phyloP scores from a whole-genome alignment of 1,284 basidiomycete genomes.

The Porodaedalea pini region DNA sequence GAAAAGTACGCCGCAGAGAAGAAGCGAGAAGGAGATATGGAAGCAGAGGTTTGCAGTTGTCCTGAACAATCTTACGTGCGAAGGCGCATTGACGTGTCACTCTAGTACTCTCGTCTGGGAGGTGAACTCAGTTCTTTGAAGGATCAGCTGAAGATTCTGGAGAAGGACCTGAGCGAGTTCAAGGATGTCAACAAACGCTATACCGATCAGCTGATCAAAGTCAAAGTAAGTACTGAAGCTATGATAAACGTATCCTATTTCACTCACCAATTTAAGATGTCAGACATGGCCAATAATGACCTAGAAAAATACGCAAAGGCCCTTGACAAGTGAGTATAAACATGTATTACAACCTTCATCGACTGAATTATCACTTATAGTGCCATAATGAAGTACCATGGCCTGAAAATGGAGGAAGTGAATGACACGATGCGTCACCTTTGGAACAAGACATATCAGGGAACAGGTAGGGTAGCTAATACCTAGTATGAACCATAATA shows the following conservation, averaged over 20 bases:
- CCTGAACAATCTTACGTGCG: slow-evolving; percentile 10
- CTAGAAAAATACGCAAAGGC: slow-evolving; percentile 97
- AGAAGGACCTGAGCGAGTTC: slow-evolving; percentile 82
- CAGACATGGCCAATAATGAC: slow-evolving; percentile 92
- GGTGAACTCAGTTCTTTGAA: slow-evolving; percentile 81
- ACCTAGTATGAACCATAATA: background rate
- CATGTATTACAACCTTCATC: background rate
- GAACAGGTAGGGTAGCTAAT: slow-evolving; percentile 67
- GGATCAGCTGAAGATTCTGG: slow-evolving; percentile 63
- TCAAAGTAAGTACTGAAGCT: slow-evolving; percentile 61
- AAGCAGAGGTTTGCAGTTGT: slow-evolving; percentile 56
- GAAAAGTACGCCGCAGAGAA: slow-evolving; percentile 73
- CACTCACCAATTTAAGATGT: slow-evolving; percentile 53
- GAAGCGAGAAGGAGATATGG: slow-evolving; percentile 66
- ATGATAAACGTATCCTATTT: slow-evolving; percentile 1
- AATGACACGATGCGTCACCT: slow-evolving; percentile 95
- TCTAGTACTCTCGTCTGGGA: slow-evolving; percentile 73
- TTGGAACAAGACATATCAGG: slow-evolving; percentile 99
- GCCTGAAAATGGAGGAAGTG: slow-evolving; percentile 99
- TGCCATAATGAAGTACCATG: slow-evolving; percentile 97
- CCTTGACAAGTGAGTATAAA: slow-evolving; percentile 73
- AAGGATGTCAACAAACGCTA: slow-evolving; percentile 85
- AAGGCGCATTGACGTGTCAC: slow-evolving; percentile 1
- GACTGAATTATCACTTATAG: slow-evolving; percentile 37
- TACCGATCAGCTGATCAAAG: slow-evolving; percentile 88